Evolutionary conservation across 2,329 filamentous ascomycete genomes (phyloP).

Genomic region (Hymenoscyphus fraxineus): DNA sequence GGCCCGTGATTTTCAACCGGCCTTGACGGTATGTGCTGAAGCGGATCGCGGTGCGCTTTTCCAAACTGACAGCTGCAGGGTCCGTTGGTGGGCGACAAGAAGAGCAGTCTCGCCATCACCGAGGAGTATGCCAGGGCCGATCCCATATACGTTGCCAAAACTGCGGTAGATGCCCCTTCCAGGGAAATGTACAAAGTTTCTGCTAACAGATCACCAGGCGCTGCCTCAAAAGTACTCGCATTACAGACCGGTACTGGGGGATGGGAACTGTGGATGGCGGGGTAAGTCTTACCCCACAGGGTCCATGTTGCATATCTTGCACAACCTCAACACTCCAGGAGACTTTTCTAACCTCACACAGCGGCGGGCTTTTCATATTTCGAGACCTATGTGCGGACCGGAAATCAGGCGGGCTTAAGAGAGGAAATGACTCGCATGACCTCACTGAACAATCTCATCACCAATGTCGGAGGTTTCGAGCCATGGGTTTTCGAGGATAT

Average conservation of each 20-base stretch:
- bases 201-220: conserved; percentile 48
- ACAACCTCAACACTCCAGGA: conserved; percentile 7
- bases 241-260: conserved; percentile 82
- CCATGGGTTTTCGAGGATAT: conserved; percentile 77
- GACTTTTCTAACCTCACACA: conserved; percentile 39
- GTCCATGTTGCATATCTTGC: conserved; percentile 15
- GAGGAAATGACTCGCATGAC: conserved; percentile 70
- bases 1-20: conserved; percentile 55
- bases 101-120: conserved; percentile 72
- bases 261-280: conserved; percentile 97
- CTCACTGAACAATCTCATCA: conserved; percentile 66
- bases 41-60: neutral
- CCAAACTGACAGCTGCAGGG: conserved; percentile 54
- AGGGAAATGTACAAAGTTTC: too few relatives aligned
- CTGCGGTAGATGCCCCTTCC: conserved; percentile 58
- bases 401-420: conserved; percentile 61
- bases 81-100: conserved; percentile 74
- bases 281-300: conserved; percentile 56
- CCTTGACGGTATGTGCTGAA: conserved; percentile 47
- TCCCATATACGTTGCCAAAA: conserved; percentile 80
- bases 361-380: conserved; percentile 93
- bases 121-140: conserved; percentile 88
- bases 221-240: conserved; percentile 81
- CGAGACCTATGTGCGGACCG: conserved; percentile 71
- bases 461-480: conserved; percentile 66